Percentiles rank a stretch among this genome's conserved stretches.
These are phyloP conservation scores for Aspergillus oerlinghausenensis DNA, from an alignment of 2,329 filamentous ascomycete genomes.

Conservation along the genomic window DNA sequence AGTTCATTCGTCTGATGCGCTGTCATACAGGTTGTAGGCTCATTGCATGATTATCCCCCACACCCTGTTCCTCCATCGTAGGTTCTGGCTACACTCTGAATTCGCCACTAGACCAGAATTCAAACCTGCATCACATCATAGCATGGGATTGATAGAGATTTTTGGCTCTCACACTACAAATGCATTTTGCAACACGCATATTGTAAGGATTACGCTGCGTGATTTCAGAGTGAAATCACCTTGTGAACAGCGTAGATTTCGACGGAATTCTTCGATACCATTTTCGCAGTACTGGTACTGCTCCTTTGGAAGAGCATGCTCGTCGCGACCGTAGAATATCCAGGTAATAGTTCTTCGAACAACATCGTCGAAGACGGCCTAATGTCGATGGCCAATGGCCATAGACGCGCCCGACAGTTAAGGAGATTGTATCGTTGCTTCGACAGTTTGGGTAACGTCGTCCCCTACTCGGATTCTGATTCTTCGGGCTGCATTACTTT, in stretches of 20 bases:
- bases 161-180: neutral
- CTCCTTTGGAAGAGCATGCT: neutral
- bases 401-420: neutral
- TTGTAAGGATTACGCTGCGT: neutral
- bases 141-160: neutral
- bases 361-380: neutral
- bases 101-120: neutral
- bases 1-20: neutral
- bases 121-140: neutral
- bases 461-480: slow-evolving; percentile 38
- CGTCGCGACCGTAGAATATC: neutral
- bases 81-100: neutral
- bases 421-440: neutral
- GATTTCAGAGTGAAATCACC: neutral
- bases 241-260: neutral
- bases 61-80: neutral
- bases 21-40: neutral
- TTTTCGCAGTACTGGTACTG: neutral
- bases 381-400: neutral
- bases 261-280: neutral
- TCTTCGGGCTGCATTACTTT: slow-evolving; percentile 46
- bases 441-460: neutral
- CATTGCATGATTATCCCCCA: neutral
- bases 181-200: neutral
- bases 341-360: neutral